A percentile compares a stretch with the other conserved stretches of the same genome.
These are phyloP conservation scores for Scopulariopsis brevicaulis DNA, from an alignment of 2,329 filamentous ascomycete species.

Conservation along the genomic window DNA sequence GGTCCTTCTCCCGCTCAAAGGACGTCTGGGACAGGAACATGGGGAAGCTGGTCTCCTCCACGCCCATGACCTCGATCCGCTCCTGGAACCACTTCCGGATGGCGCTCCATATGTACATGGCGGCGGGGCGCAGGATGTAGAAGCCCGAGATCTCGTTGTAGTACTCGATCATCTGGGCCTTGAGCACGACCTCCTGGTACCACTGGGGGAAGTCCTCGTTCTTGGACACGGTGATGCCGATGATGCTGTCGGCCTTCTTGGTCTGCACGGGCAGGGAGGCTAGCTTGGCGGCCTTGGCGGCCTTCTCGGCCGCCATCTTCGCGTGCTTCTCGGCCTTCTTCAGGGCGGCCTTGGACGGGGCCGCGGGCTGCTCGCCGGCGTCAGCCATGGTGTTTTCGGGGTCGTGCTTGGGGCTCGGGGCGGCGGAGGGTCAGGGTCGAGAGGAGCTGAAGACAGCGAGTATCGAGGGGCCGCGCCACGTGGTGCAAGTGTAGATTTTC, in stretches of 20 bases:
- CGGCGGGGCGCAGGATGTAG: conserved; percentile 73
- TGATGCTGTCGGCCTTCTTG: conserved; percentile 57
- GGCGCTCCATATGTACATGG: conserved; percentile 56
- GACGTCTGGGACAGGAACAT: conserved; percentile 92
- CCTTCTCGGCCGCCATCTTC: conserved; percentile 49
- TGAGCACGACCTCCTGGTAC: conserved; percentile 96
- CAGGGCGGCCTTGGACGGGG: conserved; percentile 48
- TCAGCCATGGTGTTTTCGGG: conserved; percentile 14
- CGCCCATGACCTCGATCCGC: conserved; percentile 80
- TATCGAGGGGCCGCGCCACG: neutral
- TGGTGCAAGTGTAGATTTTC: neutral
- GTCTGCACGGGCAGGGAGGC: conserved; percentile 36
- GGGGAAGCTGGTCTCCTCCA: conserved; percentile 93
- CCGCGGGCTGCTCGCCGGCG: conserved; percentile 15
- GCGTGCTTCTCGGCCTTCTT: conserved; percentile 58
- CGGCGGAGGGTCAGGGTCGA: neutral
- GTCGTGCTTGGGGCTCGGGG: neutral
- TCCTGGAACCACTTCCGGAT: conserved; percentile 58
- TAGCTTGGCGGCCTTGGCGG: conserved; percentile 50
- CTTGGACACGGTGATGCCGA: conserved; percentile 81
- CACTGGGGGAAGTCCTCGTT: conserved; percentile 80
- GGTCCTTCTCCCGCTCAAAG: conserved; percentile 79
- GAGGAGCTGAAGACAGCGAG: neutral
- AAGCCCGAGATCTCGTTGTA: conserved; percentile 91
- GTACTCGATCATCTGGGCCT: conserved; percentile 96